These are phyloP conservation scores for Pseudogymnoascus destructans DNA, from an alignment of 2,329 filamentous ascomycete genomes.

Conservation along the genomic window DNA sequence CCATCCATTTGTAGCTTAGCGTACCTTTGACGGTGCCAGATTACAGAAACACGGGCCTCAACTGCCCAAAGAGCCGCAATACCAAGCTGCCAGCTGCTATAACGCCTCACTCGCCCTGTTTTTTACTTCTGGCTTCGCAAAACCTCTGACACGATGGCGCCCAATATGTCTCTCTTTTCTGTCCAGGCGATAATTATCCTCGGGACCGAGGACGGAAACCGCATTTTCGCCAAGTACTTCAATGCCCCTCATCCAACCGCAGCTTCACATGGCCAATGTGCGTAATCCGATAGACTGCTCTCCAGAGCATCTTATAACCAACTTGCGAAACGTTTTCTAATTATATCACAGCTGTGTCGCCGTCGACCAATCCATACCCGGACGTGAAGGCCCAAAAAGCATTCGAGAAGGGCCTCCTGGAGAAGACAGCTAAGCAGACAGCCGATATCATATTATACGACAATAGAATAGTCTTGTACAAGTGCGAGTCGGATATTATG, in stretches of 20 bases:
- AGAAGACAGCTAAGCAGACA: slow-evolving; percentile 92
- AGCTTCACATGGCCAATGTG: slow-evolving; percentile 17
- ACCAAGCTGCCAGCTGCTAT: slow-evolving; percentile 2
- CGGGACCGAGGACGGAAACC: slow-evolving; percentile 73
- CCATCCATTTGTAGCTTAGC: not conserved
- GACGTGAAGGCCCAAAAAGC: slow-evolving; percentile 87
- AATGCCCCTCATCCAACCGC: slow-evolving; percentile 46
- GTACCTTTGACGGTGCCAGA: slow-evolving; percentile 4
- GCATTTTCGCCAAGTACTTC: slow-evolving; percentile 94
- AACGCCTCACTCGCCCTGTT: not conserved
- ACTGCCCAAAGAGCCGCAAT: slow-evolving; percentile 4
- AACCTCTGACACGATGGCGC: slow-evolving; percentile 41
- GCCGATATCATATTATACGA: slow-evolving; percentile 97
- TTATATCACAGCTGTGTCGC: slow-evolving; percentile 29
- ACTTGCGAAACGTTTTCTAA: slow-evolving; percentile 10
- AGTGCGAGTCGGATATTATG: slow-evolving; percentile 96
- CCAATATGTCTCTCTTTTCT: slow-evolving; percentile 62
- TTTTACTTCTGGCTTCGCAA: not conserved
- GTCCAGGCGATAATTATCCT: slow-evolving; percentile 69
- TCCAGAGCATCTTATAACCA: not conserved
- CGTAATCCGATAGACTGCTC: not conserved
- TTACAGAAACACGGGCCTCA: slow-evolving; percentile 9
- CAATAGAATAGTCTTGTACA: slow-evolving; percentile 91
- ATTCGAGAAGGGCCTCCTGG: slow-evolving; percentile 89
- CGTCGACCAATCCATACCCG: slow-evolving; percentile 60